Base-by-base conservation (phyloP, 2,329 filamentous ascomycete species). In the Tympanopsis confertula region DNA sequence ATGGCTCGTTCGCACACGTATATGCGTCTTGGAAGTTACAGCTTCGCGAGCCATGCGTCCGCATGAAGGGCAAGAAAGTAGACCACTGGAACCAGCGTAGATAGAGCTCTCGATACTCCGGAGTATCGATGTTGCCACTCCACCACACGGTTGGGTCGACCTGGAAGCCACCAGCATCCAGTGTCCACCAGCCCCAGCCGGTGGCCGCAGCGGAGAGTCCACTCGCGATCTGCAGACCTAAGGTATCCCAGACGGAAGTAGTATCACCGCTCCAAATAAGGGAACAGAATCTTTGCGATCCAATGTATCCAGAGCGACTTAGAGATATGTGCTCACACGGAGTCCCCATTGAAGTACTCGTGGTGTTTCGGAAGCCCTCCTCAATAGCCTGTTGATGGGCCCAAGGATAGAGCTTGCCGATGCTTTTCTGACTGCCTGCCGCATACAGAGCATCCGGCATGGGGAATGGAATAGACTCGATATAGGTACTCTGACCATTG, bases 1-100 rank as follows among this genome's bases (percentile, higher is more conserved):
- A 52, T 1, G 50, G 50, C 38, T 54, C 51, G 39, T 60, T 59
- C 35, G 53, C 47, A 41, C 56, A 58, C 1, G 57, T 59, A 39
- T 52, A 58, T 2, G 56, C 55, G 37, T 46, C 38, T 37, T 55
- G 52, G 20, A 39, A 35, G 30, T 53, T 45, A 37, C 51, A 54
- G 5, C 39, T 39, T 13, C 51, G 12, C 10, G 30, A 33, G 46
- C 51, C 51, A 35, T 52, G 48, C 26, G 50, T 53, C 19, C 51
- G 45, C 50, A 54, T 53, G 38, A 54, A 53, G 19, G 45, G 30
- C 15, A 33, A 7, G 15, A 54, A 54, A 4, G 50, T 51, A 1
- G 46, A 45, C 51, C 51, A 54, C 40, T 53, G 50, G 35, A 47
- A 43, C 51, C 50, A 54, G 32, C 51, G 49, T 14, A 53, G 45